phyloP scores from a whole-genome alignment of 371 early-diverging fungal species.

The Apophysomyces trapeziformis region DNA sequence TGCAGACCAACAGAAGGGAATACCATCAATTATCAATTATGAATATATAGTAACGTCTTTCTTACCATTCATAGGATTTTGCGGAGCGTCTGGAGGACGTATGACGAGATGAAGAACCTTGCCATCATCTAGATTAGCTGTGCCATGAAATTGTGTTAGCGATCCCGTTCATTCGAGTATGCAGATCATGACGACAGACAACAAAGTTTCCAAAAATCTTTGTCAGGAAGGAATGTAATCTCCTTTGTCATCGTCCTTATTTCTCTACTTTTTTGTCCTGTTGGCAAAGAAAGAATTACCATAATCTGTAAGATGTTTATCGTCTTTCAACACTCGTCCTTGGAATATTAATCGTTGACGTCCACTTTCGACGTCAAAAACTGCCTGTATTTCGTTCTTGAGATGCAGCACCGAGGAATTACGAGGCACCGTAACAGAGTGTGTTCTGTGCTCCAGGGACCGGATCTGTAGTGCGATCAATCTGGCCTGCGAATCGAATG shows the following conservation, averaged over 20 bases:
- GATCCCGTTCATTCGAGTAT: background rate
- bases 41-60: background rate
- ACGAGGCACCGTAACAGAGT: slow-evolving; percentile 54
- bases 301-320: slow-evolving; percentile 57
- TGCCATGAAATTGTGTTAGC: background rate
- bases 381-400: slow-evolving; percentile 55
- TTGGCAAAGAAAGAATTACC: slow-evolving; percentile 34
- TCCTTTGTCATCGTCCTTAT: background rate
- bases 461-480: slow-evolving; percentile 56
- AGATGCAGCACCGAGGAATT: slow-evolving; percentile 59
- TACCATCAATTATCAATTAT: background rate
- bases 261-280: background rate
- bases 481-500: slow-evolving; percentile 4
- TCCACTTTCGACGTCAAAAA: slow-evolving; percentile 55
- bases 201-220: background rate
- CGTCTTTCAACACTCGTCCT: slow-evolving; percentile 63
- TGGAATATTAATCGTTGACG: slow-evolving; percentile 67
- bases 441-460: slow-evolving; percentile 59
- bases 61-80: slow-evolving; percentile 58
- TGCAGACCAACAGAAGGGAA: background rate
- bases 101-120: slow-evolving; percentile 67
- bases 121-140: slow-evolving; percentile 60
- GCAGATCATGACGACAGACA: background rate
- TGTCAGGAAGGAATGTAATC: background rate
- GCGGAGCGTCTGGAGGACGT: slow-evolving; percentile 57